Evolutionary conservation across 805 yeast genomes (phyloP).

Genomic region (Spathaspora passalidarum): DNA sequence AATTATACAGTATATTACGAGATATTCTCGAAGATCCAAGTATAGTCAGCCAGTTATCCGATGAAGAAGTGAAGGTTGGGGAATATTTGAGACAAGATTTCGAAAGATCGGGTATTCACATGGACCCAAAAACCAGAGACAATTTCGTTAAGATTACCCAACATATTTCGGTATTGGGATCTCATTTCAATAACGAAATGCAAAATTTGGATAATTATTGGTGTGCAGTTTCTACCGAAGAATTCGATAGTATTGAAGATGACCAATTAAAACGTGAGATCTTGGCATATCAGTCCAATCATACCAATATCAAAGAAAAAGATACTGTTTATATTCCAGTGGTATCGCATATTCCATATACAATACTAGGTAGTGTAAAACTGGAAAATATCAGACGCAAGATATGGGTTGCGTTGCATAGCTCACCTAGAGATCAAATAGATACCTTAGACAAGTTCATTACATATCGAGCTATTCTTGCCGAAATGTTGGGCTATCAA

Average conservation of each 20-base stretch:
- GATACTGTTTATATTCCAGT: conserved; percentile 28
- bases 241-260: conserved; percentile 26
- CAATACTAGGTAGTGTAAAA: conserved; percentile 57
- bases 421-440: conserved; percentile 63
- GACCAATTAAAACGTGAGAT: conserved; percentile 23
- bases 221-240: conserved; percentile 31
- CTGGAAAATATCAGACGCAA: conserved; percentile 56
- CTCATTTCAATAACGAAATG: conserved; percentile 61
- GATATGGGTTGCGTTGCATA: conserved; percentile 74
- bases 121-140: conserved; percentile 61
- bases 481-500: conserved; percentile 66
- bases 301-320: conserved; percentile 9
- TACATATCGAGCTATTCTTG: conserved; percentile 63
- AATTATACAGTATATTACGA: conserved; percentile 58
- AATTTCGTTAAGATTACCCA: conserved; percentile 78
- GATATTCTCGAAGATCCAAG: conserved; percentile 46
- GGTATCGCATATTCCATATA: conserved; percentile 62
- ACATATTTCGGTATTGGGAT: conserved; percentile 76
- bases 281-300: conserved; percentile 20
- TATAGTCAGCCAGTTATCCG: conserved; percentile 38
- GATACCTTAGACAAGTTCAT: conserved; percentile 55
- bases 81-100: conserved; percentile 78
- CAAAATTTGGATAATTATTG: conserved; percentile 30
- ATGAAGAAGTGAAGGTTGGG: conserved; percentile 84
- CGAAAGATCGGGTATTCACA: conserved; percentile 83